A percentile compares a stretch with the other conserved stretches of the same genome.
phyloP scores from a whole-genome alignment of 1,139 yeast genomes.

The Kodamaea suecica region DNA sequence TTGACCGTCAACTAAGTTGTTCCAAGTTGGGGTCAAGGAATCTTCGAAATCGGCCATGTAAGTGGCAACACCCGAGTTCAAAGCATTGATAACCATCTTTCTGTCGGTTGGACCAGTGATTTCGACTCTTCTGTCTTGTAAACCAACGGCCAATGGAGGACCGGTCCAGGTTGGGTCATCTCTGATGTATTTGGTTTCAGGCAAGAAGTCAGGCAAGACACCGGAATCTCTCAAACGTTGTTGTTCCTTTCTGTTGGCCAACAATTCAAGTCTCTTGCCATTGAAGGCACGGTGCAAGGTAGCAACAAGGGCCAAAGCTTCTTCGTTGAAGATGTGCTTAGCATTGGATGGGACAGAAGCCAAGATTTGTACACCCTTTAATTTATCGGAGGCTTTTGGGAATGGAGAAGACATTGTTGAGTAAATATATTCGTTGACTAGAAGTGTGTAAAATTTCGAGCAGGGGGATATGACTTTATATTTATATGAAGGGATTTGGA shows the following conservation, averaged over 20 bases:
- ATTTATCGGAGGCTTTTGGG: conserved; percentile 48
- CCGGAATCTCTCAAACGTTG: conserved; percentile 68
- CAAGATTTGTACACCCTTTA: conserved; percentile 63
- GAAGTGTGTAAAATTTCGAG: too few species aligned
- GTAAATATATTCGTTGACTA: neutral
- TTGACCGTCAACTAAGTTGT: conserved; percentile 82
- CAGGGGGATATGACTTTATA: too few species aligned
- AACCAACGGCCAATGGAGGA: conserved; percentile 71
- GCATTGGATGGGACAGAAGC: conserved; percentile 63
- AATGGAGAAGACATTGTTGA: conserved; percentile 47
- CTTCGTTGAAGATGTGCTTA: conserved; percentile 60
- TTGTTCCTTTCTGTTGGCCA: conserved; percentile 56
- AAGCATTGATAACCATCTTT: conserved; percentile 91
- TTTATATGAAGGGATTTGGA: neutral
- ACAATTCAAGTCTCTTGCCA: conserved; percentile 55
- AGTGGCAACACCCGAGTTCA: conserved; percentile 84
- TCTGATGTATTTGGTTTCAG: conserved; percentile 68
- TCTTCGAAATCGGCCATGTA: conserved; percentile 97
- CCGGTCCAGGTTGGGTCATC: conserved; percentile 79
- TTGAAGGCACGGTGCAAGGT: conserved; percentile 72
- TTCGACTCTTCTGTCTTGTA: conserved; percentile 76
- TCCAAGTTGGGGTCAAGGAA: conserved; percentile 95
- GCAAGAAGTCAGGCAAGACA: conserved; percentile 66
- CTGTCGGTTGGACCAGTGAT: conserved; percentile 90
- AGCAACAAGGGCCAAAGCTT: conserved; percentile 71